Evolutionary conservation across 163 green algal genomes (phyloP).

Genomic region (Coccomyxa subellipsoidea): DNA sequence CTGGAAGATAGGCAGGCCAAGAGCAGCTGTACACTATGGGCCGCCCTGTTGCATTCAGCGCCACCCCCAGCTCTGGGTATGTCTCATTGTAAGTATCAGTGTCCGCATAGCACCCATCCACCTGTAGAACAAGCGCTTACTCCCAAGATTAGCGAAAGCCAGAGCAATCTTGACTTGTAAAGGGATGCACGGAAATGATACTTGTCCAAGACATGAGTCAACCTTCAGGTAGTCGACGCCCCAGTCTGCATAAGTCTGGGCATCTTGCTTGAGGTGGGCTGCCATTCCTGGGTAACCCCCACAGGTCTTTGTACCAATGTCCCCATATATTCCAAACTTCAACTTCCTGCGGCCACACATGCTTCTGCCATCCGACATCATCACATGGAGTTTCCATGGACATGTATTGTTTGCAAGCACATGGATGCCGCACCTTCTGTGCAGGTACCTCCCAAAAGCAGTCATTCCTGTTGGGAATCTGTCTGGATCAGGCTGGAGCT

Average conservation of each 20-base stretch:
- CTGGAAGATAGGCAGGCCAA: constrained; percentile 15
- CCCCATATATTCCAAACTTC: constrained; percentile 18
- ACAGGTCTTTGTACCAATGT: constrained; percentile 16
- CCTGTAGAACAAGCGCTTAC: no score
- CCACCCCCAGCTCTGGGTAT: neutral
- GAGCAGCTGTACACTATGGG: constrained; percentile 20
- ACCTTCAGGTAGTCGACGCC: constrained; percentile 20
- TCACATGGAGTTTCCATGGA: no score
- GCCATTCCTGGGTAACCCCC: constrained; percentile 15
- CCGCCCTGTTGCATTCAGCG: constrained; percentile 7
- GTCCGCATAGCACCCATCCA: constrained; percentile 17
- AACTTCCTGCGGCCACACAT: neutral
- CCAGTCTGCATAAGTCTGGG: constrained; percentile 18
- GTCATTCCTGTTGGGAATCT: constrained; percentile 12
- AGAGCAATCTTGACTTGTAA: no score
- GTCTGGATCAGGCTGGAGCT: constrained; percentile 8
- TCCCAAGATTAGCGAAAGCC: no score
- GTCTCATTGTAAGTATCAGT: neutral
- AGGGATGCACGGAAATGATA: no score
- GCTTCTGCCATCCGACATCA: no score
- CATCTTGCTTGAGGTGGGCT: neutral
- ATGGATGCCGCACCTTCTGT: neutral
- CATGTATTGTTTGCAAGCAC: neutral
- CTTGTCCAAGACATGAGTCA: no score
- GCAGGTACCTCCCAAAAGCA: neutral